Conservation (phyloP, 2,329 filamentous ascomycete genomes). For the Exophiala aquamarina region DNA sequence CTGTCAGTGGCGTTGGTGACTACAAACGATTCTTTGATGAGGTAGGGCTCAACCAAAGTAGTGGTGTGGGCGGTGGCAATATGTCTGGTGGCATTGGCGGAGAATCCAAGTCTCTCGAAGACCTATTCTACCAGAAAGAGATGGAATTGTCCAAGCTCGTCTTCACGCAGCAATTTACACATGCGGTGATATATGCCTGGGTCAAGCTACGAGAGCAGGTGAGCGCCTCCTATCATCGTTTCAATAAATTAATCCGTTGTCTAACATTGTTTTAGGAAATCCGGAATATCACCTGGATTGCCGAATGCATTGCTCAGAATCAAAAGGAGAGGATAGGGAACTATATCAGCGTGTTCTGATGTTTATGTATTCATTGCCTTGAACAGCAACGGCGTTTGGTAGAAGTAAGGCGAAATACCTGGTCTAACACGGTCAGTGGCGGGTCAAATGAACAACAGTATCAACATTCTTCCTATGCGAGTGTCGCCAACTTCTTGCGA, state of each 20-base stretch:
- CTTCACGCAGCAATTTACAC: constrained; percentile 95
- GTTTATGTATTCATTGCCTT: not conserved
- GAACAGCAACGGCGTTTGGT: constrained; percentile 22
- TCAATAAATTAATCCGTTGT: constrained; percentile 78
- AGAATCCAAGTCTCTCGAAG: constrained; percentile 88
- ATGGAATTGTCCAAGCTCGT: constrained; percentile 97
- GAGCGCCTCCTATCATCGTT: constrained; percentile 40
- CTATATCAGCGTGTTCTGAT: constrained; percentile 95
- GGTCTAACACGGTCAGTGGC: too few relatives aligned
- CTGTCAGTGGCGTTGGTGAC: constrained; percentile 88
- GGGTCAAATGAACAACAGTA: not conserved
- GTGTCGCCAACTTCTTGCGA: too few relatives aligned
- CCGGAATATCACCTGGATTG: constrained; percentile 98
- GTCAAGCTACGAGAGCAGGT: constrained; percentile 97
- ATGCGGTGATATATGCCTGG: constrained; percentile 94
- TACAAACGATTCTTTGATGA: constrained; percentile 97
- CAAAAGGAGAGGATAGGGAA: constrained; percentile 99
- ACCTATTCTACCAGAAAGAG: constrained; percentile 98
- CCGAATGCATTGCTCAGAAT: constrained; percentile 98
- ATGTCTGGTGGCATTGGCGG: constrained; percentile 76
- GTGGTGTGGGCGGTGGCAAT: constrained; percentile 74
- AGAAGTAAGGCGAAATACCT: constrained; percentile 2
- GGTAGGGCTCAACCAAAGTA: constrained; percentile 73
- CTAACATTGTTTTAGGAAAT: constrained; percentile 71
- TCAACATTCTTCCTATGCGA: too few relatives aligned